Evolutionary conservation across 129 eudicot genomes (phyloP).

Genomic region (Saposhnikovia divaricata): DNA sequence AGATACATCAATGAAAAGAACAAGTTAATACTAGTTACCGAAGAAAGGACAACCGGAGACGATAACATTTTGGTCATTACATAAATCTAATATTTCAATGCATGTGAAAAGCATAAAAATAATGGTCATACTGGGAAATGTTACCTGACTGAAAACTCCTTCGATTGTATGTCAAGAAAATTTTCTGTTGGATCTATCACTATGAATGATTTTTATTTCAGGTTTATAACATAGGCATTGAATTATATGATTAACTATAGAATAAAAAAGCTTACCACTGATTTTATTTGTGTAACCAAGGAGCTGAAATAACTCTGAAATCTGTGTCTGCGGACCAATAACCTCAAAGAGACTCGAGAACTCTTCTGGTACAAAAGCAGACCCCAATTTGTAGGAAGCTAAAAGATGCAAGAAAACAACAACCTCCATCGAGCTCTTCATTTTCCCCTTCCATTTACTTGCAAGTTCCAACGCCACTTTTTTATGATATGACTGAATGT

Average conservation of each 20-base stretch:
- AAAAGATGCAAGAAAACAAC: slow-evolving; percentile 17
- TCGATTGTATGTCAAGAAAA: too few relatives aligned
- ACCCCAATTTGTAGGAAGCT: slow-evolving; percentile 3
- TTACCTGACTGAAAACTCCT: too few relatives aligned
- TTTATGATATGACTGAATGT: slow-evolving; percentile 3
- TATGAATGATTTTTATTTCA: neutral
- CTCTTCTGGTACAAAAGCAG: slow-evolving; percentile 8
- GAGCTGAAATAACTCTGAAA: slow-evolving; percentile 10
- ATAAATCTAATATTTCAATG: too few relatives aligned
- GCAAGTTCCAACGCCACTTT: slow-evolving; percentile 13
- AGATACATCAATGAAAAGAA: neutral
- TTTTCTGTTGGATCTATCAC: too few relatives aligned
- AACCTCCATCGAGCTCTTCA: slow-evolving; percentile 9
- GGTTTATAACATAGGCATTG: neutral
- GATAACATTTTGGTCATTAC: neutral
- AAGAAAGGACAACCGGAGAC: neutral
- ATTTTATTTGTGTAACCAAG: slow-evolving; percentile 19
- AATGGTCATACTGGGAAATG: too few relatives aligned
- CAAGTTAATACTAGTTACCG: neutral
- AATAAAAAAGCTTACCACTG: slow-evolving; percentile 4
- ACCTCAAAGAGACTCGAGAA: neutral
- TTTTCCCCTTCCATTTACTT: slow-evolving; percentile 16
- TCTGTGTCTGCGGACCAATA: slow-evolving; percentile 4
- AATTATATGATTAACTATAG: neutral
- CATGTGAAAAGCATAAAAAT: too few relatives aligned